These are phyloP conservation scores for Athelia sp. DNA, from an alignment of 1,284 basidiomycete genomes.

Conservation along the genomic window DNA sequence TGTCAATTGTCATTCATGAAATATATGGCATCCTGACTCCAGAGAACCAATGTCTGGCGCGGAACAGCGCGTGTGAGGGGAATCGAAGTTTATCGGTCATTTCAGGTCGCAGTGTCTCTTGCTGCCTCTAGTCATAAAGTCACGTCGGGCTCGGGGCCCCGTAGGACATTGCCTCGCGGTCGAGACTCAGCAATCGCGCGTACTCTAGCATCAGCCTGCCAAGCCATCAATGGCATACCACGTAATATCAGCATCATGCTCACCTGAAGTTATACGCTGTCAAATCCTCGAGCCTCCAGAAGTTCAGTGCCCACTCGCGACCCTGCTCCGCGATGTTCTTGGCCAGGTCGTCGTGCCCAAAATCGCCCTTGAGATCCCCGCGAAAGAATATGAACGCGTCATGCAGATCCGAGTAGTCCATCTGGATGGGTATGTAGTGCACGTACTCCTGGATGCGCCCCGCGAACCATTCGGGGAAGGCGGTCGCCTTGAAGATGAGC, in stretches of 20 bases:
- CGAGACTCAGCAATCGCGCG: slow-evolving; percentile 40
- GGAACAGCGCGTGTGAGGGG: no score
- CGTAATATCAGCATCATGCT: slow-evolving; percentile 8
- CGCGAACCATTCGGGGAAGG: slow-evolving; percentile 61
- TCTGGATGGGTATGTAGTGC: slow-evolving; percentile 56
- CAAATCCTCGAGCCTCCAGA: slow-evolving; percentile 64
- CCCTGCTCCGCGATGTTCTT: slow-evolving; percentile 52
- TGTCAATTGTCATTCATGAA: no score
- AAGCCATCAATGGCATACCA: background rate
- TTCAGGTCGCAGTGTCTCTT: no score
- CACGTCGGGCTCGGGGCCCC: background rate
- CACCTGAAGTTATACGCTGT: slow-evolving; percentile 60
- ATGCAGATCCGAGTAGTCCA: slow-evolving; percentile 50
- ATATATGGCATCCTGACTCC: no score
- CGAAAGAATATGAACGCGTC: slow-evolving; percentile 57
- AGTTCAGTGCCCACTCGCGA: slow-evolving; percentile 52
- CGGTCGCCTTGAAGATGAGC: slow-evolving; percentile 58
- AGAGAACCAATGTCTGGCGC: no score
- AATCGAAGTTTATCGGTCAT: no score
- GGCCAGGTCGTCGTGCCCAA: slow-evolving; percentile 50
- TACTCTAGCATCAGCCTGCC: slow-evolving; percentile 42
- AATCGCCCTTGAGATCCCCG: slow-evolving; percentile 36
- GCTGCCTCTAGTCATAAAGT: no score
- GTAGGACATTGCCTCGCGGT: slow-evolving; percentile 37
- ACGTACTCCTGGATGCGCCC: slow-evolving; percentile 51